Percentiles rank a stretch among this genome's conserved stretches.
These are phyloP conservation scores for Dentipellis fragilis DNA, from an alignment of 768 basidiomycete species.

Conservation along the genomic window DNA sequence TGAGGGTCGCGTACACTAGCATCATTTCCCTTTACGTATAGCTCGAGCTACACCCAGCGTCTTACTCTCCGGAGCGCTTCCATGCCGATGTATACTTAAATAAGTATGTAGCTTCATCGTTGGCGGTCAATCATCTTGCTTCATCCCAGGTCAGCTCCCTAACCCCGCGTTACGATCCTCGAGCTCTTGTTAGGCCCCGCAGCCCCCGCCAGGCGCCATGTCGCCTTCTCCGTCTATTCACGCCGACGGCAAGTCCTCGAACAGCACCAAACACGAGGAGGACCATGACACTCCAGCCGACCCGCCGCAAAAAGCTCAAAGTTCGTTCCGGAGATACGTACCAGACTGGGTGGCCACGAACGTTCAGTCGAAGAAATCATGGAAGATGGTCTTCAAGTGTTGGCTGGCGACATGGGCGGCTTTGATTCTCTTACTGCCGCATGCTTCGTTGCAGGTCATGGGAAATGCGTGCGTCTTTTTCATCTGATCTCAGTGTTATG, in stretches of 20 bases:
- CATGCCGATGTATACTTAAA: too few relatives aligned
- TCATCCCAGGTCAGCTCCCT: too few relatives aligned
- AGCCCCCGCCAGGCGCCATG: not conserved
- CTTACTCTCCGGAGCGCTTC: too few relatives aligned
- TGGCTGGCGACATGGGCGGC: slow-evolving; percentile 31
- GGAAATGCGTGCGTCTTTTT: slow-evolving; percentile 31
- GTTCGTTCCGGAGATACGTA: slow-evolving; percentile 17
- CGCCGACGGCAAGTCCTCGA: not conserved
- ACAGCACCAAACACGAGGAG: not conserved
- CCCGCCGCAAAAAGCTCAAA: not conserved
- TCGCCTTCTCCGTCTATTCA: not conserved
- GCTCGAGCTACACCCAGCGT: too few relatives aligned
- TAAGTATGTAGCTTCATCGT: too few relatives aligned
- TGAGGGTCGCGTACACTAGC: too few relatives aligned
- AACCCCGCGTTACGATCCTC: too few relatives aligned
- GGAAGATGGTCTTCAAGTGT: slow-evolving; percentile 29
- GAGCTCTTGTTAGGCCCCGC: not conserved
- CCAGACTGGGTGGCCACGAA: slow-evolving; percentile 30
- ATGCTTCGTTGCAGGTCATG: slow-evolving; percentile 25
- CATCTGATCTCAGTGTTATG: not conserved
- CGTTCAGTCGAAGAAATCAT: slow-evolving; percentile 24
- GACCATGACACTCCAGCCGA: not conserved
- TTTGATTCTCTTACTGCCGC: slow-evolving; percentile 30
- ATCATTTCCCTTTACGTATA: too few relatives aligned
- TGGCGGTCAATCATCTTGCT: too few relatives aligned